Evolutionary conservation across 1,139 yeast genomes (phyloP).

Genomic region (Geotrichum candidum): DNA sequence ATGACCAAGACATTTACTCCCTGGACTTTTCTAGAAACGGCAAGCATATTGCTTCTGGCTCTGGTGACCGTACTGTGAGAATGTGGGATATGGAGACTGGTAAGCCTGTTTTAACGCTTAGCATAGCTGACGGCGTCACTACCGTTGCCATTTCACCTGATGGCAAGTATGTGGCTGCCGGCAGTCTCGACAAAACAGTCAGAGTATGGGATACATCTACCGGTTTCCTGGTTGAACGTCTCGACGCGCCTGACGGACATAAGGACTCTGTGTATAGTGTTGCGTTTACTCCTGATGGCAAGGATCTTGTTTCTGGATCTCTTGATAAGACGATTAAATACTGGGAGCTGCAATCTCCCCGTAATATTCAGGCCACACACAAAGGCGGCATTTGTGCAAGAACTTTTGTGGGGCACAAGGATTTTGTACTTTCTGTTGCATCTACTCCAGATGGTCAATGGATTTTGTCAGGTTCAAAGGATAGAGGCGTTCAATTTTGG

Average conservation of each 20-base stretch:
- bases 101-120: slow-evolving; percentile 55
- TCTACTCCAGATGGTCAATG: slow-evolving; percentile 91
- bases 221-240: slow-evolving; percentile 77
- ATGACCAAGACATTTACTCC: slow-evolving; percentile 96
- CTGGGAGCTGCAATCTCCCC: slow-evolving; percentile 72
- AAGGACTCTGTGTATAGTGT: slow-evolving; percentile 95
- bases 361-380: slow-evolving; percentile 37
- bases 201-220: slow-evolving; percentile 96
- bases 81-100: slow-evolving; percentile 95
- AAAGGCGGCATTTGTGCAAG: slow-evolving; percentile 65
- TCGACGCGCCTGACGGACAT: slow-evolving; percentile 93
- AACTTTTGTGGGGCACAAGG: slow-evolving; percentile 93
- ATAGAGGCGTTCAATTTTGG: slow-evolving; percentile 97
- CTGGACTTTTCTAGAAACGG: slow-evolving; percentile 96
- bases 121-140: slow-evolving; percentile 96
- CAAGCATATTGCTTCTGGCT: slow-evolving; percentile 86
- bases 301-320: slow-evolving; percentile 90
- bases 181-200: slow-evolving; percentile 90
- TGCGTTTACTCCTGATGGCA: slow-evolving; percentile 86
- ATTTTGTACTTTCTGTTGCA: slow-evolving; percentile 89
- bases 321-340: slow-evolving; percentile 92
- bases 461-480: slow-evolving; percentile 91
- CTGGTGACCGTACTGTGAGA: slow-evolving; percentile 94
- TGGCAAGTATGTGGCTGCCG: slow-evolving; percentile 92
- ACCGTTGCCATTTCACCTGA: slow-evolving; percentile 72